Evolutionary conservation across 2,329 filamentous ascomycete species (phyloP), one percentile per base, ranked within the genome.

Genomic region (Immersiporthe knoxdaviesiana): DNA sequence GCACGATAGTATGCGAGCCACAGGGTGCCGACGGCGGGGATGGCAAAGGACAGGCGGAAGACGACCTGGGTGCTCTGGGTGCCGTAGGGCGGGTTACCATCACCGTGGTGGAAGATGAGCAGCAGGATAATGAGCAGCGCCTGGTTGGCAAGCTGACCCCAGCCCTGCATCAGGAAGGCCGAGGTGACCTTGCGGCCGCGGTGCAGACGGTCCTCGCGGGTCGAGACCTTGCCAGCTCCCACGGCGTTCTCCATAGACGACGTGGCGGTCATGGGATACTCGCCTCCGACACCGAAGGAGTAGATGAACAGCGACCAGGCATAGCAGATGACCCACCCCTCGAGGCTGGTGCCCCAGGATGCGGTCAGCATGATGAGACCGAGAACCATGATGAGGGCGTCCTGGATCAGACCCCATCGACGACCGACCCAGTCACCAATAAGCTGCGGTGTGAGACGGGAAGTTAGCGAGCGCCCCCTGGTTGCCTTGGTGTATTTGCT

Each of bases 261-360:
- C 16, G 95, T 97, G 24, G 95, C 95, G 44, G 95, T 98, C 87
- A 97, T 97, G 72, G 95, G 95, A 78, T 98, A 97, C 82, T 97
- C 94, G 74, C 94, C 94, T 75, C 93, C 93, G 67, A 90, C 88
- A 72, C 87, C 88, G 64, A 88, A 82, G 68, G 83, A 81, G 80
- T 96, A 96, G 84, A 98, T 92, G 85, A 97, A 97, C 50, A 98
- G 87, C 52, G 93, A 93, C 92, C 92, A 97, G 71, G 91, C 92
- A 79, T 98, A 98, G 86, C 94, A 97, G 77, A 97, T 97, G 69
- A 98, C 92, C 95, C 95, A 98, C 75, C 94, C 94, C 77, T 98
- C 90, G 64, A 97, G 85, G 47, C 88, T 93, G 41, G 91, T 81
- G 72, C 94, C 95, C 95, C 95, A 98, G 32, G 92, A 91, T 70